Percentiles rank a stretch among this genome's conserved stretches.
These are phyloP conservation scores for Penicillium longicatenatum DNA, from an alignment of 495 filamentous ascomycete genomes.

Conservation along the genomic window DNA sequence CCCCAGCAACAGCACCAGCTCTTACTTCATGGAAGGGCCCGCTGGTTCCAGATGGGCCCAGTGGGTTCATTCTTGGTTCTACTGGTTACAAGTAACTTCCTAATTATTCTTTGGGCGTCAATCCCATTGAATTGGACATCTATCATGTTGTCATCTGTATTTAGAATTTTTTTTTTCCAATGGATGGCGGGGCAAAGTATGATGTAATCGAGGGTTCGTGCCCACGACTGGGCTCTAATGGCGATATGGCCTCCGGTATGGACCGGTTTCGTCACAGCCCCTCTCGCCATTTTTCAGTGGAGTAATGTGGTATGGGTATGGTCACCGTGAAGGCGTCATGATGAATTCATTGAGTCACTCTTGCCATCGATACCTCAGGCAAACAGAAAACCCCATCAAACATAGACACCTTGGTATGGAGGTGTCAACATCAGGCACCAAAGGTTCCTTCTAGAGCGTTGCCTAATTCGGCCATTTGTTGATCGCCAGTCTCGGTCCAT, in stretches of 20 bases:
- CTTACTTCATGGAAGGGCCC: constrained; percentile 13
- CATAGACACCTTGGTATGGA: too few species aligned
- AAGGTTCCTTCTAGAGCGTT: constrained; percentile 1
- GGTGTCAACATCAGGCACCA: not conserved
- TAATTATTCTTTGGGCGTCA: not conserved
- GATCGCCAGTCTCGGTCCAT: too few species aligned
- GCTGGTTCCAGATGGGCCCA: constrained; percentile 22
- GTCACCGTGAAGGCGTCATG: constrained; percentile 20
- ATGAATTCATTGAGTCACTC: constrained; percentile 17
- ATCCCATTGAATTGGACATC: constrained; percentile 1
- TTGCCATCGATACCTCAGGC: constrained; percentile 1
- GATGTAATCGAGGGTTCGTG: constrained; percentile 28
- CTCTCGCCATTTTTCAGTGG: not conserved
- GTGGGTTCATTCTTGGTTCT: constrained; percentile 11
- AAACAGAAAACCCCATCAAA: not conserved
- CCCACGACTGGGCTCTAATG: not conserved
- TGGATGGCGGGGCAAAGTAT: constrained; percentile 29
- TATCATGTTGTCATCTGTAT: not conserved
- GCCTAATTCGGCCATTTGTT: not conserved
- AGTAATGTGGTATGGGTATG: constrained; percentile 17
- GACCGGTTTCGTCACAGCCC: not conserved
- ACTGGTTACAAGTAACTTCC: constrained; percentile 9
- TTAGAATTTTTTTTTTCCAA: constrained; percentile 15
- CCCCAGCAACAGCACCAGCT: constrained; percentile 27
- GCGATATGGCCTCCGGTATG: not conserved